These are phyloP conservation scores for Acanthamoeba royreba DNA, from an alignment of 208 protist genomes.

Conservation along the genomic window DNA sequence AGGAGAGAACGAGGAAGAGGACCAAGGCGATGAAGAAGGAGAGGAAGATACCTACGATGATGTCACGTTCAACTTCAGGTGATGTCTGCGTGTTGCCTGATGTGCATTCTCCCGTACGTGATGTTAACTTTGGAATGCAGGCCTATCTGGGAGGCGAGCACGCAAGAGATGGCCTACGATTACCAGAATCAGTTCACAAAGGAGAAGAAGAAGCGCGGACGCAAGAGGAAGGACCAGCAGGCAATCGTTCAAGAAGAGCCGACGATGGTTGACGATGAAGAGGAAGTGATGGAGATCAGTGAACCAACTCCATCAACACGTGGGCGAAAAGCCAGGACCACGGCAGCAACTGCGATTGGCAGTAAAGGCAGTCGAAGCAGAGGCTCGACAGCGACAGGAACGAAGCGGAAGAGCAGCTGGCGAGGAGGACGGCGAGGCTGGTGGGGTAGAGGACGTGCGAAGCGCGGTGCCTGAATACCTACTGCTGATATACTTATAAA, in stretches of 20 bases:
- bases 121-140: not conserved
- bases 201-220: not conserved
- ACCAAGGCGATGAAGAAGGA: not conserved
- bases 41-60: not conserved
- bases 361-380: not conserved
- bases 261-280: not conserved
- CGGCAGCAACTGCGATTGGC: not conserved
- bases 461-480: not conserved
- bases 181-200: slow-evolving; percentile 13
- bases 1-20: not conserved
- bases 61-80: slow-evolving; percentile 4
- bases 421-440: not conserved
- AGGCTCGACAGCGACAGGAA: not conserved
- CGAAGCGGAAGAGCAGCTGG: not conserved
- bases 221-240: not conserved
- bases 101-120: not conserved
- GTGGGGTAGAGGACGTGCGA: not conserved
- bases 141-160: not conserved
- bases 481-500: not conserved
- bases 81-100: not conserved
- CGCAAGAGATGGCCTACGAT: not conserved
- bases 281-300: not conserved
- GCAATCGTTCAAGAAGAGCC: not conserved
- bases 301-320: not conserved
- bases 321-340: not conserved